Percentiles rank a stretch among this genome's conserved stretches.
phyloP scores from a whole-genome alignment of 1,284 basidiomycete species.

The Limonomyces culmigenus region DNA sequence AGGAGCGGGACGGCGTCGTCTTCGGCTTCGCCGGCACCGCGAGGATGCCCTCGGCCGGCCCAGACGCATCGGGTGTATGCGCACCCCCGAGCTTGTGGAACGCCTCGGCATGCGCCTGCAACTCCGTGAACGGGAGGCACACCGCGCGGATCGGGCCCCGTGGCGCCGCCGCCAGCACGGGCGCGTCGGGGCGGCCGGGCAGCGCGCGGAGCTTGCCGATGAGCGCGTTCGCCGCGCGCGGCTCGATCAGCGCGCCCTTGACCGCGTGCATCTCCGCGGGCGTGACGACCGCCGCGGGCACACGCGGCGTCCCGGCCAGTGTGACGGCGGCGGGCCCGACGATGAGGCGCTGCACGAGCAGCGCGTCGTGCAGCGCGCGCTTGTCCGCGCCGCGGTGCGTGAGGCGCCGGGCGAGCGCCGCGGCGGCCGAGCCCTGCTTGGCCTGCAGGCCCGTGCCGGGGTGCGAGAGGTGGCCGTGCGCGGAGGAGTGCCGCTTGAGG shows the following conservation, averaged over 20 bases:
- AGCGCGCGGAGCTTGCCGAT: conserved; percentile 47
- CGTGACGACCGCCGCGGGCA: conserved; percentile 16
- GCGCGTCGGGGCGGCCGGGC: conserved; percentile 20
- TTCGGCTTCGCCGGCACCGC: conserved; percentile 2
- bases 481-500: conserved; percentile 20
- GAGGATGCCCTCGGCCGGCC: conserved; percentile 2
- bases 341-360: conserved; percentile 52
- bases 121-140: conserved; percentile 43
- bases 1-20: no score
- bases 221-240: conserved; percentile 50
- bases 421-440: conserved; percentile 18
- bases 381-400: conserved; percentile 30
- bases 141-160: conserved; percentile 56
- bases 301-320: conserved; percentile 18
- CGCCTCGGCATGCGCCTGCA: conserved; percentile 35
- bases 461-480: conserved; percentile 20
- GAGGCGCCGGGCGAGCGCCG: conserved; percentile 18
- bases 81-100: conserved; percentile 18
- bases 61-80: not conserved
- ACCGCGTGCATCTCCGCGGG: conserved; percentile 42
- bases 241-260: conserved; percentile 49
- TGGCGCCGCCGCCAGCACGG: conserved; percentile 9
- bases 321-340: conserved; percentile 41
- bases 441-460: no score
- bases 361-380: no score